Conservation (phyloP, 2,329 filamentous ascomycete species). For the Macrophomina phaseolina region DNA sequence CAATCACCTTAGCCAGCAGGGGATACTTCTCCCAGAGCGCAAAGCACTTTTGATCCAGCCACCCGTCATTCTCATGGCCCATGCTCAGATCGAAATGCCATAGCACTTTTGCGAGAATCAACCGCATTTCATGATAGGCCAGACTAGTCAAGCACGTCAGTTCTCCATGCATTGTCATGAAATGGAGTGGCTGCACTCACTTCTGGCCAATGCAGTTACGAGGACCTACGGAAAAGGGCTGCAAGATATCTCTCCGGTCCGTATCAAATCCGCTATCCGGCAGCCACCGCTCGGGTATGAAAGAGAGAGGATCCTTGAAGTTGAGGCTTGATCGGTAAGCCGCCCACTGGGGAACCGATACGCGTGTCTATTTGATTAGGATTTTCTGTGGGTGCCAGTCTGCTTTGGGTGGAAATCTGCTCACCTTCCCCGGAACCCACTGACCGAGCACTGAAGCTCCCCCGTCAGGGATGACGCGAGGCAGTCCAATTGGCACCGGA, state of each 20-base stretch:
- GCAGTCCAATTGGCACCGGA: conserved; percentile 43
- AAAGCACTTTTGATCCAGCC: too few species aligned
- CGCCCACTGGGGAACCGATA: conserved; percentile 30
- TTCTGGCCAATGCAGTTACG: conserved; percentile 47
- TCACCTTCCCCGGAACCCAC: conserved; percentile 41
- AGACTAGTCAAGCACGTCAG: too few species aligned
- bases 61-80: too few species aligned
- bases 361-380: conserved; percentile 31
- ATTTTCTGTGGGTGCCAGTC: neutral
- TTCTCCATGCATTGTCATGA: too few species aligned
- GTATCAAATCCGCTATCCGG: conserved; percentile 33
- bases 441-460: conserved; percentile 46
- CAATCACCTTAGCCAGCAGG: too few species aligned
- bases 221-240: conserved; percentile 53
- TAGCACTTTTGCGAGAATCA: too few species aligned
- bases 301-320: conserved; percentile 44
- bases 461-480: conserved; percentile 40
- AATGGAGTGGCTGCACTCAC: conserved; percentile 31
- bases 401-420: neutral
- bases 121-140: too few species aligned
- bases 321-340: conserved; percentile 32
- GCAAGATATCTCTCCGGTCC: conserved; percentile 44
- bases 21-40: too few species aligned
- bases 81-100: too few species aligned
- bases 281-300: conserved; percentile 51